phyloP scores from a whole-genome alignment of 129 eudicot genomes.

The Gnaphalium uliginosum region DNA sequence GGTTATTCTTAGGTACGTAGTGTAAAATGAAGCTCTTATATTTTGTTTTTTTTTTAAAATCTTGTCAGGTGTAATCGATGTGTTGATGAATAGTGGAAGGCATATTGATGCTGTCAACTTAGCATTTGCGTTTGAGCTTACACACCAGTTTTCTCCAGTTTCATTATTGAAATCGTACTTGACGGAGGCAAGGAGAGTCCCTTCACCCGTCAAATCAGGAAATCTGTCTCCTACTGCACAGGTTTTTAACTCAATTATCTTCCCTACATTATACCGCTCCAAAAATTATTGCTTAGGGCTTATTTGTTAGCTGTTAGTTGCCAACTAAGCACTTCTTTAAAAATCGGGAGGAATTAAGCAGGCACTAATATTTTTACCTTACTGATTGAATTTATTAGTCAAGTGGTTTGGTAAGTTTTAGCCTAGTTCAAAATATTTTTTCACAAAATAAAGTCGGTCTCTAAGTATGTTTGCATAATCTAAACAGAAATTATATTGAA shows the following conservation, averaged over 20 bases:
- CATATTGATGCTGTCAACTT: slow-evolving; percentile 97
- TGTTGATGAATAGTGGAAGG: slow-evolving; percentile 82
- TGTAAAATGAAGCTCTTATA: slow-evolving; percentile 1
- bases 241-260: slow-evolving; percentile 36
- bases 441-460: not conserved
- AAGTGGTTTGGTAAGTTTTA: not conserved
- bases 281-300: not conserved
- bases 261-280: no score
- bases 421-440: not conserved
- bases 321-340: not conserved
- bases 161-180: slow-evolving; percentile 78
- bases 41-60: not conserved
- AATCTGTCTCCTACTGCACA: slow-evolving; percentile 57
- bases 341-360: not conserved
- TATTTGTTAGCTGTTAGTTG: not conserved
- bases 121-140: slow-evolving; percentile 88
- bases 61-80: slow-evolving; percentile 81
- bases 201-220: slow-evolving; percentile 70
- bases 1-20: not conserved
- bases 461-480: not conserved
- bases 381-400: not conserved
- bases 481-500: not conserved
- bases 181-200: slow-evolving; percentile 70
- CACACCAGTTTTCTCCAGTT: slow-evolving; percentile 80
- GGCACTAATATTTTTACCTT: not conserved